These are phyloP conservation scores for Colletotrichum echinochloae DNA, from an alignment of 2,329 filamentous ascomycete species.

Conservation along the genomic window DNA sequence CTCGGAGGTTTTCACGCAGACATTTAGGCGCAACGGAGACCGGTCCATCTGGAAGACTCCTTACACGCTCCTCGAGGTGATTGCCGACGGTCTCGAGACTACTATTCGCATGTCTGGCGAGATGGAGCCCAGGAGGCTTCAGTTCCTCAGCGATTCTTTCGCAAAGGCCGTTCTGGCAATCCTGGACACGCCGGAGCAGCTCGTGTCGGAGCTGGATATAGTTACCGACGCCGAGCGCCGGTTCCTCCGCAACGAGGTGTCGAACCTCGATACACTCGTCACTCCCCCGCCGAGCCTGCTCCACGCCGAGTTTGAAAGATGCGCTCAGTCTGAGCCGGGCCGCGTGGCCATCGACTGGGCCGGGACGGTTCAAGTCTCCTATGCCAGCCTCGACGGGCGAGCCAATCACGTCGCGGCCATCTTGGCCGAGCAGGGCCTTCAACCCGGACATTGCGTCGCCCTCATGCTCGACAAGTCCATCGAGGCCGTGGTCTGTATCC, in stretches of 20 bases:
- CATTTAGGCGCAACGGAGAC: not conserved
- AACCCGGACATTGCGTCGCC: not conserved
- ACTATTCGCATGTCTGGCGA: not conserved
- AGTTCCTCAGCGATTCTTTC: not conserved
- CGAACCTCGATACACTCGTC: not conserved
- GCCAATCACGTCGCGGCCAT: not conserved
- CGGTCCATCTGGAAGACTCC: not conserved
- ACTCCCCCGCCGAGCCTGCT: not conserved
- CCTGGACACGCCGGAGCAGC: not conserved
- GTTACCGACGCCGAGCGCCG: not conserved
- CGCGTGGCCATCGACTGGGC: not conserved
- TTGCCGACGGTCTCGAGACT: not conserved
- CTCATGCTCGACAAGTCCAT: not conserved
- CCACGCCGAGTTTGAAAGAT: not conserved
- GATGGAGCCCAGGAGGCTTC: not conserved
- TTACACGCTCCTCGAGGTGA: not conserved
- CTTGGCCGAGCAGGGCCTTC: not conserved
- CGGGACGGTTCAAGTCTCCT: not conserved
- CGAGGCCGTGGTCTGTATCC: not conserved
- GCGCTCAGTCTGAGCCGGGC: not conserved
- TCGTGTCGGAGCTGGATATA: not conserved
- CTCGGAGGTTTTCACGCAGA: not conserved
- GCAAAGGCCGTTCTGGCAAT: not conserved
- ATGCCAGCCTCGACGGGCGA: not conserved
- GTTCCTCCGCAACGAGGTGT: not conserved